These are phyloP conservation scores for Nicotiana rustica DNA, from an alignment of 305 asterid genomes.

Conservation along the genomic window DNA sequence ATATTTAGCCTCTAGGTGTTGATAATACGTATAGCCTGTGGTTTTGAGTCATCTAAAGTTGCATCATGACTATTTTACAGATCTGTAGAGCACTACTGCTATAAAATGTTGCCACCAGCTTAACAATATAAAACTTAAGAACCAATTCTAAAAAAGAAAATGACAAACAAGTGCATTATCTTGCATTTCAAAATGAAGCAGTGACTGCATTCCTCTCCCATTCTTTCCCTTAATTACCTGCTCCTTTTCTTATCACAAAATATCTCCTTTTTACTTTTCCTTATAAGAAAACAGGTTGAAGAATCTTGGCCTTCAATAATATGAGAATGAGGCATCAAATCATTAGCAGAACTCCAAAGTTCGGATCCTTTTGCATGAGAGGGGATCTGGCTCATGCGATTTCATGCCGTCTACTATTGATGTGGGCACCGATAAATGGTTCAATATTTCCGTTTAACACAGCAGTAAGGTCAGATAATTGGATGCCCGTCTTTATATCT, in stretches of 20 bases:
- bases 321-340: background rate
- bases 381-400: slow-evolving; percentile 2
- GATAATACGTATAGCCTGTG: no score
- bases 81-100: background rate
- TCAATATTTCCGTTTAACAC: slow-evolving; percentile 76
- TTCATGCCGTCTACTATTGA: slow-evolving; percentile 54
- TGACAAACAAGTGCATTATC: background rate
- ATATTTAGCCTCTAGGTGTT: no score
- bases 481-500: slow-evolving; percentile 69
- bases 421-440: slow-evolving; percentile 70
- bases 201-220: background rate
- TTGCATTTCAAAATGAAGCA: slow-evolving; percentile 7
- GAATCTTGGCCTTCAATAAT: background rate
- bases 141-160: background rate
- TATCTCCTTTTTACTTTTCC: background rate
- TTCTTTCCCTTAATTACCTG: background rate
- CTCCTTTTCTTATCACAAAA: background rate
- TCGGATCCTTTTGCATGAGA: slow-evolving; percentile 42
- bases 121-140: background rate
- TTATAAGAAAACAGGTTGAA: background rate
- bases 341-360: background rate
- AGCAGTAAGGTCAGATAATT: slow-evolving; percentile 53
- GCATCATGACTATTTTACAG: background rate
- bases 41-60: no score
- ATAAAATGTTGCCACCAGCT: background rate